Base-by-base conservation (phyloP, 176 grass and related monocot genomes). In the Rhynchospora breviuscula region DNA sequence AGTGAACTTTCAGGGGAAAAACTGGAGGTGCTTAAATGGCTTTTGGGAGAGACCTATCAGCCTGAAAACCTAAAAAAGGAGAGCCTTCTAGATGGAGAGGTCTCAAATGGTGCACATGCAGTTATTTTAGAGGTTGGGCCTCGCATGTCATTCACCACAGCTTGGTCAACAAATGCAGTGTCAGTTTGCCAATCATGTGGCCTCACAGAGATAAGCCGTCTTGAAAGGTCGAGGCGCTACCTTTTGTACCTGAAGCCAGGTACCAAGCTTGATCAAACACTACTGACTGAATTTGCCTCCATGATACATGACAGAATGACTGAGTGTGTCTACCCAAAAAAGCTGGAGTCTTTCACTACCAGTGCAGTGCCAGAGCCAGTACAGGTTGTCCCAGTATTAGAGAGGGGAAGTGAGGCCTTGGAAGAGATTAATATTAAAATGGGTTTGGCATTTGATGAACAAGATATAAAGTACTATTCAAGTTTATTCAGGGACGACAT, bases 261-360 rank as follows among this genome's bases (percentile, higher is more conserved):
- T 69, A 88, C 80, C 67, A 72, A 44, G 11, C 85, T 90, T 65
- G 88, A 90, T 33, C 85, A 87, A 84, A 80, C 49, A 78, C 91
- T 92, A 52, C 85, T 97, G 78, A 89, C 46, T 59, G 87, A 86
- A 15, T 97, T 97, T 10, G 48, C 80, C 73, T 87, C 88, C 21
- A 74, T 94, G 83, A 70, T 97, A 82, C 94, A 97, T 85, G 94
- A 97, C 81, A 94, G 91, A 88, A 97, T 94, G 94, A 94, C 94
- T 59, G 94, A 97, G 48, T 94, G 91, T 47, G 85, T 94, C 46
- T 97, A 97, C 89, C 85, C 88, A 67, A 81, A 59, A 62, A 97
- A 85, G 83, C 90, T 97, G 13, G 68, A 84, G 78, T 89, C 91
- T 22, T 97, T 97, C 79, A 74, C 22, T 9, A 84, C 90, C 81